Percentiles rank a stretch among this genome's conserved stretches.
Conservation (phyloP, 495 filamentous ascomycete species). For the Aspergillus mulundensis region DNA sequence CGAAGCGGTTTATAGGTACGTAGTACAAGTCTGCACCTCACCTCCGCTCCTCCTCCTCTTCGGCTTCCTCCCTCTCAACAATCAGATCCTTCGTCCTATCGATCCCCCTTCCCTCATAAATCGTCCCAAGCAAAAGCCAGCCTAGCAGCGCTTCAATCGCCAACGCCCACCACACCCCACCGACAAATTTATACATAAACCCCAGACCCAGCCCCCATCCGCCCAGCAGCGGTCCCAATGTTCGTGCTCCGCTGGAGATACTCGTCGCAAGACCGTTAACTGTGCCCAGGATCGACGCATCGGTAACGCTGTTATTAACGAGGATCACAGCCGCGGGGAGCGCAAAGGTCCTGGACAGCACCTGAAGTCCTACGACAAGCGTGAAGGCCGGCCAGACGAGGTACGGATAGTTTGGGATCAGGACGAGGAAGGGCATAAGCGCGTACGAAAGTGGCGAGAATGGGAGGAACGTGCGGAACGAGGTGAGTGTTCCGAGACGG, state of each 20-base stretch:
- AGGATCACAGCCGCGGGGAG: conserved; percentile 65
- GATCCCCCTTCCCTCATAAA: conserved; percentile 52
- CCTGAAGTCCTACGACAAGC: conserved; percentile 60
- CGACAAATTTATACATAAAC: conserved; percentile 60
- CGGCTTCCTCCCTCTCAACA: background rate
- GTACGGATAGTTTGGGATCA: conserved; percentile 45
- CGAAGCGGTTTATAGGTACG: too few relatives aligned
- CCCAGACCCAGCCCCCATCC: conserved; percentile 63
- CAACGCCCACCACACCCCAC: conserved; percentile 66
- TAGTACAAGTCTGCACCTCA: background rate
- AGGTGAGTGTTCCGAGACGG: conserved; percentile 57
- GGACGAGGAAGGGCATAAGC: conserved; percentile 62
- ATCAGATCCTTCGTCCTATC: conserved; percentile 18
- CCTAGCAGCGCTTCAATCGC: conserved; percentile 50
- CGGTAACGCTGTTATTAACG: conserved; percentile 64
- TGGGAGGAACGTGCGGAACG: conserved; percentile 55
- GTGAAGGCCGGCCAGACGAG: conserved; percentile 57
- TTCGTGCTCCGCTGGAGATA: conserved; percentile 54
- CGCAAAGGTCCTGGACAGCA: conserved; percentile 67
- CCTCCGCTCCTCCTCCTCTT: background rate
- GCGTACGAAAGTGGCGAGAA: conserved; percentile 65
- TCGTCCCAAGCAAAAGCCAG: conserved; percentile 44
- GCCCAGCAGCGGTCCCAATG: conserved; percentile 62
- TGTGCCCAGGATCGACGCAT: conserved; percentile 58
- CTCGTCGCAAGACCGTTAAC: conserved; percentile 68